Conservation (phyloP, 257 asterid genomes). For the Leonotis leonurus region DNA sequence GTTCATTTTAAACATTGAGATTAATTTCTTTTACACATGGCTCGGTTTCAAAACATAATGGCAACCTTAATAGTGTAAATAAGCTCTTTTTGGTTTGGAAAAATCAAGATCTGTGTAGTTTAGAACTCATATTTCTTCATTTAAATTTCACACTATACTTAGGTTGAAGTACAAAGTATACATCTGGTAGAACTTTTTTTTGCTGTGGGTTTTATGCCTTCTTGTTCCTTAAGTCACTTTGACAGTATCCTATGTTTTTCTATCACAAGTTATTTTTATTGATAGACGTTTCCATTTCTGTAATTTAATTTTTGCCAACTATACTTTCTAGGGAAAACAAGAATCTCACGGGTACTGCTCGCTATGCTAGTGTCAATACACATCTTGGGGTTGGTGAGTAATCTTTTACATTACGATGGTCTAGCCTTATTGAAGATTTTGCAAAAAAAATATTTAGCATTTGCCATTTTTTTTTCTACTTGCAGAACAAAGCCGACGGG, state of each 20-base stretch:
- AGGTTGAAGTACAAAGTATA: too few species aligned
- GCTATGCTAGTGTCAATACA: slow-evolving; percentile 91
- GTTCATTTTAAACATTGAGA: background rate
- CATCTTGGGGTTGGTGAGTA: slow-evolving; percentile 91
- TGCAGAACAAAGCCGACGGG: slow-evolving; percentile 96
- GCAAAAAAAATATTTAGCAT: background rate
- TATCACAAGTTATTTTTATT: too few species aligned
- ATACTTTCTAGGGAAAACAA: slow-evolving; percentile 69
- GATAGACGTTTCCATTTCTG: too few species aligned
- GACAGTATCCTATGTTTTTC: too few species aligned
- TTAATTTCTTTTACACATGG: background rate
- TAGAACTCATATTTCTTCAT: background rate
- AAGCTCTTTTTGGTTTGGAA: background rate
- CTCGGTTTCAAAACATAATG: background rate
- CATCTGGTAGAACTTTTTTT: background rate
- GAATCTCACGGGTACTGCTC: slow-evolving; percentile 94
- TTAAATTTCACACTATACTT: background rate
- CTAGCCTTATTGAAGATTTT: background rate
- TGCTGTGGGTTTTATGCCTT: slow-evolving; percentile 6
- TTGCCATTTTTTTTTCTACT: slow-evolving; percentile 13
- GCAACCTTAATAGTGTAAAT: background rate
- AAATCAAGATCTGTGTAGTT: background rate
- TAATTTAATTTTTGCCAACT: slow-evolving; percentile 9
- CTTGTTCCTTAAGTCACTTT: background rate
- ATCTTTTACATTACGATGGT: slow-evolving; percentile 1